Percentiles rank a stretch among this genome's conserved stretches.
These are phyloP conservation scores for Fagopyrum esculentum DNA, from an alignment of 148 eudicot species.

Conservation along the genomic window DNA sequence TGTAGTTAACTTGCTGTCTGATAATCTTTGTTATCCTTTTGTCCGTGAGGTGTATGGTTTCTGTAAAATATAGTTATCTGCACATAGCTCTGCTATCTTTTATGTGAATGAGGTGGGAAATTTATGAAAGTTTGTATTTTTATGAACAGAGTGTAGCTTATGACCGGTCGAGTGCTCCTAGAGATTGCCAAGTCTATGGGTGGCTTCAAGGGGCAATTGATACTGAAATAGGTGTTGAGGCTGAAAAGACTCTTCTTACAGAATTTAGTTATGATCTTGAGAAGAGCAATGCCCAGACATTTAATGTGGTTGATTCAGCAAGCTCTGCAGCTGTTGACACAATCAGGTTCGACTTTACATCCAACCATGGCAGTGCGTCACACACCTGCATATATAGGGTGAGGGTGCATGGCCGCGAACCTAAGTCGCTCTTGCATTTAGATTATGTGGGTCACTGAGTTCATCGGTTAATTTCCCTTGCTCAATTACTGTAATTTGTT, in stretches of 20 bases:
- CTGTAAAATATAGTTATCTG: not conserved
- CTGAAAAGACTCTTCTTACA: constrained; percentile 47
- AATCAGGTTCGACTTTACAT: constrained; percentile 60
- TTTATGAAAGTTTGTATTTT: not conserved
- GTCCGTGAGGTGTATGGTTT: not conserved
- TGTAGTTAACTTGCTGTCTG: not conserved
- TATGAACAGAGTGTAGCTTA: constrained; percentile 70
- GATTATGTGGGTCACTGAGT: not conserved
- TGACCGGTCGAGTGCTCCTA: constrained; percentile 87
- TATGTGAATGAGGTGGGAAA: not conserved
- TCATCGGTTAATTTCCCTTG: no score
- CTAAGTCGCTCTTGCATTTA: constrained; percentile 28
- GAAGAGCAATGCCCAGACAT: constrained; percentile 86
- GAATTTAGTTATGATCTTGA: constrained; percentile 81
- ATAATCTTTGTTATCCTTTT: not conserved
- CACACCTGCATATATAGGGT: constrained; percentile 87
- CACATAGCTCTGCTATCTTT: not conserved
- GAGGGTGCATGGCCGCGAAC: constrained; percentile 81
- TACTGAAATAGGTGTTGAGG: constrained; percentile 19
- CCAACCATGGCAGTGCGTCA: constrained; percentile 66
- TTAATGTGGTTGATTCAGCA: constrained; percentile 39
- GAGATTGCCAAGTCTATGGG: constrained; percentile 66
- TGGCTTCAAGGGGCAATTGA: constrained; percentile 45
- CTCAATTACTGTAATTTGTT: not conserved
- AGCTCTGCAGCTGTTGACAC: constrained; percentile 41